These are phyloP conservation scores for Pseudocercospora crystallina DNA, from an alignment of 2,329 filamentous ascomycete species.

Conservation along the genomic window DNA sequence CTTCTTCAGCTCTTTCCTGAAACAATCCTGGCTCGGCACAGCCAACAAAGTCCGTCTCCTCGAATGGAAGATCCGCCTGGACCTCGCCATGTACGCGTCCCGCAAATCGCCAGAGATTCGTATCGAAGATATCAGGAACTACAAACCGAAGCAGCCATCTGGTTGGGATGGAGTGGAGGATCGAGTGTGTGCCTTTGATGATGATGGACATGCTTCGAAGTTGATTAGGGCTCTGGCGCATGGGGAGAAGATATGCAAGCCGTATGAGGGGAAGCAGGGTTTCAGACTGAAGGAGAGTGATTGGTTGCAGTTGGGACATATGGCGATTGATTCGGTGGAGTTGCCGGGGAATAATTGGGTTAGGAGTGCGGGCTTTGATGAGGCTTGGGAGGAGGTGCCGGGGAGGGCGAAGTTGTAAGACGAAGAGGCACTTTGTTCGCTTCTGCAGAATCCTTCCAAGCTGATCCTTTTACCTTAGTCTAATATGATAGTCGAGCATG, in stretches of 20 bases:
- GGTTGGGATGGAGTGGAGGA: constrained; percentile 48
- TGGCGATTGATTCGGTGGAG: constrained; percentile 64
- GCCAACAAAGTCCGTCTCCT: constrained; percentile 67
- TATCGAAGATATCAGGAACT: constrained; percentile 59
- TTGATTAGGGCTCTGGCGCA: constrained; percentile 68
- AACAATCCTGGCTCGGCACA: constrained; percentile 59
- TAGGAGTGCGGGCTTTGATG: constrained; percentile 60
- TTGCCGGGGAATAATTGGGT: constrained; percentile 58
- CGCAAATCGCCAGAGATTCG: constrained; percentile 62
- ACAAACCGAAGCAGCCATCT: constrained; percentile 52
- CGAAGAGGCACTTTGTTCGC: too few species aligned
- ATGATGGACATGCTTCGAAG: constrained; percentile 83
- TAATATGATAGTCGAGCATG: too few species aligned
- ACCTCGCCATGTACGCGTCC: constrained; percentile 72
- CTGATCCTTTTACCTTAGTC: too few species aligned
- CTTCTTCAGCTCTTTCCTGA: constrained; percentile 66
- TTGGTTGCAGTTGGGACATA: constrained; percentile 62
- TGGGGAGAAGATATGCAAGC: constrained; percentile 55
- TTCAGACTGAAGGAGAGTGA: constrained; percentile 55
- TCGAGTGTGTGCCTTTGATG: constrained; percentile 51
- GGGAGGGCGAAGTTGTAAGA: constrained; percentile 24
- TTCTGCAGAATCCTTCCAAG: too few species aligned
- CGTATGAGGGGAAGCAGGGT: constrained; percentile 48
- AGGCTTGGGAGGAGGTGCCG: constrained; percentile 59
- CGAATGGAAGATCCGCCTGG: constrained; percentile 77